A percentile compares a stretch with the other conserved stretches of the same genome.
Evolutionary conservation across 257 asterid genomes (phyloP).

Genomic region (Scutellaria barbata): DNA sequence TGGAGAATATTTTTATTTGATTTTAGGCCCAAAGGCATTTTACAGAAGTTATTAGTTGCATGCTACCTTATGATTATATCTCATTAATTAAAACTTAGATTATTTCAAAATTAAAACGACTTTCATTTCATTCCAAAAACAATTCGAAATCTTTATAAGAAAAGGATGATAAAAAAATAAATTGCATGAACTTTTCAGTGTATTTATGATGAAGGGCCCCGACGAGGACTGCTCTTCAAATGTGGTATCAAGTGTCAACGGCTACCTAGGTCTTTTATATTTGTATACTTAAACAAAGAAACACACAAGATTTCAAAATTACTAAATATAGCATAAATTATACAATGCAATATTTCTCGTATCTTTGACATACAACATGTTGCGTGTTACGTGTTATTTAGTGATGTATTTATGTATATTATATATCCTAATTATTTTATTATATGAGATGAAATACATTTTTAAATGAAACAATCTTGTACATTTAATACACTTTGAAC

Average conservation of each 20-base stretch:
- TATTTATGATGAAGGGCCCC: slow-evolving; percentile 23
- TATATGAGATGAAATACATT: too few relatives aligned
- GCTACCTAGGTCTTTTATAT: neutral
- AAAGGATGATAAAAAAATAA: neutral
- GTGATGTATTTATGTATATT: too few relatives aligned
- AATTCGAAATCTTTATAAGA: too few relatives aligned
- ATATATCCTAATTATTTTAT: too few relatives aligned
- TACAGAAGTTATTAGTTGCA: slow-evolving; percentile 27
- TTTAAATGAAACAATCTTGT: too few relatives aligned
- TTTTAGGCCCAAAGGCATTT: slow-evolving; percentile 32
- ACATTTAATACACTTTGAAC: slow-evolving; percentile 21
- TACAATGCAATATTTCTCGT: too few relatives aligned
- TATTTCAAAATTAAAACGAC: neutral
- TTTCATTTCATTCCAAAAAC: neutral
- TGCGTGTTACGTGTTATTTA: too few relatives aligned
- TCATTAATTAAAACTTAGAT: neutral
- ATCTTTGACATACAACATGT: too few relatives aligned
- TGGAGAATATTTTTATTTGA: slow-evolving; percentile 20
- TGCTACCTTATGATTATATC: slow-evolving; percentile 26
- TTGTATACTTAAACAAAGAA: neutral
- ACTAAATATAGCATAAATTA: too few relatives aligned
- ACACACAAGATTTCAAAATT: too few relatives aligned
- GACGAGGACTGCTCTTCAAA: neutral
- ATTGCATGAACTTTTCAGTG: slow-evolving; percentile 23
- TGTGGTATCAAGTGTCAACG: slow-evolving; percentile 10